A percentile compares a stretch with the other conserved stretches of the same genome.
These are phyloP conservation scores for Pyropia yezoensis DNA, from an alignment of 23 red algal species.

Conservation along the genomic window DNA sequence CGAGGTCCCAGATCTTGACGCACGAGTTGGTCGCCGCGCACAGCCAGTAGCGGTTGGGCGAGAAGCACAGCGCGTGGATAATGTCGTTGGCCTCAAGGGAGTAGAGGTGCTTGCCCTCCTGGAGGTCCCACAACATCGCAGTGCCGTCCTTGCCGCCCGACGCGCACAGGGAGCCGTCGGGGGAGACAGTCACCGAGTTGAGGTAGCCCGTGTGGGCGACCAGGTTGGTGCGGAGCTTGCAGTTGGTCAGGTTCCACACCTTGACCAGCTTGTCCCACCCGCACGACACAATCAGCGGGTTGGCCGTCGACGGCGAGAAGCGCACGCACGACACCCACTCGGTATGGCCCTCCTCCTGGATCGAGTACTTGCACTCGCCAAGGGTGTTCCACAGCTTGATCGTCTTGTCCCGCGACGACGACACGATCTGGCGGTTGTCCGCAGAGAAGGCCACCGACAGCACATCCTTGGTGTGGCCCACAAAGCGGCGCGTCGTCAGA, in stretches of 20 bases:
- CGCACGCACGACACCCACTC: conserved; percentile 95
- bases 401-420: conserved; percentile 88
- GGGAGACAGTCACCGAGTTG: conserved; percentile 94
- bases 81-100: conserved; percentile 97
- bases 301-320: conserved; percentile 89
- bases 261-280: conserved; percentile 99
- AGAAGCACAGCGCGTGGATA: conserved; percentile 97
- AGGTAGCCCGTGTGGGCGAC: conserved; percentile 83
- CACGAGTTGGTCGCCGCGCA: conserved; percentile 87
- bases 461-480: conserved; percentile 94
- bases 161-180: conserved; percentile 91
- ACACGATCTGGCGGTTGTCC: conserved; percentile 98
- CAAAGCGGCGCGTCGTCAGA: conserved; percentile 74
- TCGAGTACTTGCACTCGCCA: conserved; percentile 98
- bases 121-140: conserved; percentile 92
- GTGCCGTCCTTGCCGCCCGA: conserved; percentile 90
- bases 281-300: conserved; percentile 93
- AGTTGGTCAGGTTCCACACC: conserved; percentile 96
- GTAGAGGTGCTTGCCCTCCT: conserved; percentile 90
- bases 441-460: conserved; percentile 92
- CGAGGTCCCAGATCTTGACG: conserved; percentile 98
- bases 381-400: conserved; percentile 99
- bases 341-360: conserved; percentile 78
- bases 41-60: conserved; percentile 97
- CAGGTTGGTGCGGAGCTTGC: conserved; percentile 83